Percentiles rank a stretch among this genome's conserved stretches.
Conservation (phyloP, 108 stramenopile genomes). For the Mayamaea pseudoterrestris region DNA sequence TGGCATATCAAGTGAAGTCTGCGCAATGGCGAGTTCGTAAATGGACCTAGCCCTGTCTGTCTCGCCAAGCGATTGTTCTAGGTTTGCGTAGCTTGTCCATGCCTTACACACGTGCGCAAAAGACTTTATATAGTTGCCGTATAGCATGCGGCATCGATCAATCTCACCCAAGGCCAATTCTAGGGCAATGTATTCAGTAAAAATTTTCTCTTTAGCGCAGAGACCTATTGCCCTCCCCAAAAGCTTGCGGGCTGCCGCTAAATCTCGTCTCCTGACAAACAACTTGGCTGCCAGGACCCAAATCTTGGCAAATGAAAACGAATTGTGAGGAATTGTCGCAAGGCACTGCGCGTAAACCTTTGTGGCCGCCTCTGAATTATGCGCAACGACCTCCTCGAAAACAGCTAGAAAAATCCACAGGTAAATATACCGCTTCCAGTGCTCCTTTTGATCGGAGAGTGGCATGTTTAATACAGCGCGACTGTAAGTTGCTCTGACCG, state of each 20-base stretch:
- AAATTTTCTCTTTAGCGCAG: conserved; percentile 90
- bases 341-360: conserved; percentile 87
- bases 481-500: conserved; percentile 80
- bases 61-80: conserved; percentile 92
- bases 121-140: conserved; percentile 88
- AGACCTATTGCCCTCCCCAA: conserved; percentile 90
- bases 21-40: conserved; percentile 87
- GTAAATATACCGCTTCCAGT: conserved; percentile 97
- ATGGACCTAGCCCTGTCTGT: conserved; percentile 90
- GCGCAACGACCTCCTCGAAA: conserved; percentile 82
- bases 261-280: conserved; percentile 84
- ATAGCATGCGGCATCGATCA: conserved; percentile 91
- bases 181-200: conserved; percentile 87
- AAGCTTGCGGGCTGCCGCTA: conserved; percentile 83
- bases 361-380: conserved; percentile 70
- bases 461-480: conserved; percentile 88
- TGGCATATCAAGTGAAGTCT: conserved; percentile 93
- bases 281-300: conserved; percentile 94
- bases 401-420: conserved; percentile 96
- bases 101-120: conserved; percentile 85
- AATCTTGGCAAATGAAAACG: conserved; percentile 93
- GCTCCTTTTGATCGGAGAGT: conserved; percentile 79
- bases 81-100: conserved; percentile 86
- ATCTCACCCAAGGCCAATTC: conserved; percentile 96
- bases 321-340: conserved; percentile 83